Conservation (phyloP, 192 early-diverging fungal species). For the Linnemannia exigua region DNA sequence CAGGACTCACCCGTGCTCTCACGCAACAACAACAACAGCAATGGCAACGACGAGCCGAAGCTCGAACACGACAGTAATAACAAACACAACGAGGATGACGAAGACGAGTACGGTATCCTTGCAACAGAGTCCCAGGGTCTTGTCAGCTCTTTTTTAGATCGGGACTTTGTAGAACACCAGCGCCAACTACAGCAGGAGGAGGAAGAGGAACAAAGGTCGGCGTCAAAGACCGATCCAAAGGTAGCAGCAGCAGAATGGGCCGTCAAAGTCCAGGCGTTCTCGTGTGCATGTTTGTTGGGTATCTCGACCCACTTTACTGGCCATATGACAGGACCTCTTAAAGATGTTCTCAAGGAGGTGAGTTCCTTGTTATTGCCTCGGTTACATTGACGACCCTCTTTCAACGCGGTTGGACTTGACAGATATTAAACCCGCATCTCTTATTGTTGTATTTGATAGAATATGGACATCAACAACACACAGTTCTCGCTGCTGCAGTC, state of each 20-base stretch:
- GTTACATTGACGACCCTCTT: no score
- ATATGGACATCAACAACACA: constrained; percentile 58
- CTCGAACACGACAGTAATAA: neutral
- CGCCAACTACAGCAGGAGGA: neutral
- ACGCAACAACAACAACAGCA: no score
- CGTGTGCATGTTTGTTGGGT: constrained; percentile 56
- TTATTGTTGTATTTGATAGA: constrained; percentile 24
- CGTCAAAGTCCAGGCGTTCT: constrained; percentile 42
- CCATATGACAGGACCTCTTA: constrained; percentile 81
- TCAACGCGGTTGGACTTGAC: neutral
- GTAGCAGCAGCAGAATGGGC: constrained; percentile 33
- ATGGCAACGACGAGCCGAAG: neutral
- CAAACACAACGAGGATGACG: constrained; percentile 17
- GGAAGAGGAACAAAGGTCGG: neutral
- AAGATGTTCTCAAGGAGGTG: constrained; percentile 84
- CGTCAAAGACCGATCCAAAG: constrained; percentile 6
- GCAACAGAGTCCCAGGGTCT: constrained; percentile 37
- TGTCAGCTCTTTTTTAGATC: constrained; percentile 15
- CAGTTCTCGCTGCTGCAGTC: constrained; percentile 62
- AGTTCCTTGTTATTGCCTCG: constrained; percentile 54
- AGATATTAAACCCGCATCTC: neutral
- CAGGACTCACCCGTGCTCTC: constrained; percentile 17
- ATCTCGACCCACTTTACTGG: constrained; percentile 83
- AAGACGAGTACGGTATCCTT: constrained; percentile 18
- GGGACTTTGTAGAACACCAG: constrained; percentile 18